These are phyloP conservation scores for Oryza glaberrima DNA, from an alignment of 176 grass and related monocot species.

Conservation along the genomic window DNA sequence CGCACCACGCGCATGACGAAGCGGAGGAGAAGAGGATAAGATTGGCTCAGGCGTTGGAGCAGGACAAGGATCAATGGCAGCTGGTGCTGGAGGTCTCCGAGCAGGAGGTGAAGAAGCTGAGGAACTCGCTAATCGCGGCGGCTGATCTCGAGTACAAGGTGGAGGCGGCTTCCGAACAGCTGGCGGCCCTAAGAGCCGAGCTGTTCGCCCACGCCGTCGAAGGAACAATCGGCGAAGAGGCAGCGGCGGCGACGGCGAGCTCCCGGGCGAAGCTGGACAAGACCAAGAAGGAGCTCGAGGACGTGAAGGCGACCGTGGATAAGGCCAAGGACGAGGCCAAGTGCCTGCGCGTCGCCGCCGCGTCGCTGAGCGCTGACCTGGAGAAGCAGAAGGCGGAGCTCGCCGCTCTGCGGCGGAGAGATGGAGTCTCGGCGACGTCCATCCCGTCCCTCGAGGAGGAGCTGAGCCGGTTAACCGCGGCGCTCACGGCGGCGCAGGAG, in stretches of 20 bases:
- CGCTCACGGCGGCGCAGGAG: constrained; percentile 36
- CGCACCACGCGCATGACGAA: constrained; percentile 50
- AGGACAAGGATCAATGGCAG: constrained; percentile 63
- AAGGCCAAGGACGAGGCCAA: constrained; percentile 56
- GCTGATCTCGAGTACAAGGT: constrained; percentile 56
- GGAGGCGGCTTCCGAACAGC: constrained; percentile 43
- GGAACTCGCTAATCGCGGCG: constrained; percentile 35
- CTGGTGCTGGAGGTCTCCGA: constrained; percentile 57
- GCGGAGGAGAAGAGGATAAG: constrained; percentile 61
- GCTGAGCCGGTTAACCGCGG: constrained; percentile 33
- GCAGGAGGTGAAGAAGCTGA: constrained; percentile 43
- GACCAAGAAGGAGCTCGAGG: constrained; percentile 54
- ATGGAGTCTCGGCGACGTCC: constrained; percentile 25
- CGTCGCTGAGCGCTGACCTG: constrained; percentile 55
- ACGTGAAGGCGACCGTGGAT: constrained; percentile 51
- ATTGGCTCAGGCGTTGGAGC: constrained; percentile 46
- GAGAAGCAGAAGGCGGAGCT: constrained; percentile 55
- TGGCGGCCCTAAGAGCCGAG: constrained; percentile 60
- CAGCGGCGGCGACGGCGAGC: not conserved
- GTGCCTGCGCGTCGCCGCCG: constrained; percentile 52
- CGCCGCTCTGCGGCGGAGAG: constrained; percentile 38
- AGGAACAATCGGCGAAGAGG: constrained; percentile 26
- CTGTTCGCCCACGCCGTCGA: constrained; percentile 46
- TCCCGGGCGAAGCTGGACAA: not conserved
- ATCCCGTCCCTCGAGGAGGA: constrained; percentile 64